Conservation (phyloP, 768 basidiomycete species). For the Rubroboletus pulcherrimus region DNA sequence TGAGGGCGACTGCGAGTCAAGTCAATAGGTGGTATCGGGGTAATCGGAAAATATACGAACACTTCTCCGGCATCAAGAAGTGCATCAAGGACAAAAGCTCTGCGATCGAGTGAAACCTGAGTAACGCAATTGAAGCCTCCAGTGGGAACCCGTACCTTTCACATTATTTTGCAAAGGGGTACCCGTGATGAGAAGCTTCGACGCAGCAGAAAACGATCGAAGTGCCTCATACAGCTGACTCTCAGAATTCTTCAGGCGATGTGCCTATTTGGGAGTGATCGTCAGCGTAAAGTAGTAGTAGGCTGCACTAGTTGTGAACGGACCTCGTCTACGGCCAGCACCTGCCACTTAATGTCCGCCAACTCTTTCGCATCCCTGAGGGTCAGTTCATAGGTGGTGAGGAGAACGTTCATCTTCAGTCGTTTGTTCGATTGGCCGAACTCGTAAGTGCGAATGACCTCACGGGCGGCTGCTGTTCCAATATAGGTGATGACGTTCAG, state of each 20-base stretch:
- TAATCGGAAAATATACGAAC: slow-evolving; percentile 40
- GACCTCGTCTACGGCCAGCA: slow-evolving; percentile 93
- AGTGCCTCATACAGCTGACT: slow-evolving; percentile 96
- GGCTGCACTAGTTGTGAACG: slow-evolving; percentile 14
- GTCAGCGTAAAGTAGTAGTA: slow-evolving; percentile 13
- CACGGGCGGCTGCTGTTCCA: slow-evolving; percentile 81
- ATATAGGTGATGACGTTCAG: slow-evolving; percentile 97
- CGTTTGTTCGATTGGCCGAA: slow-evolving; percentile 87
- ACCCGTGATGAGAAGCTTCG: slow-evolving; percentile 95
- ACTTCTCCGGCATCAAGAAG: slow-evolving; percentile 98
- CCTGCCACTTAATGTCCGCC: slow-evolving; percentile 95
- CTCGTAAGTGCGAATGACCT: slow-evolving; percentile 89
- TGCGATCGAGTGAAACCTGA: slow-evolving; percentile 30
- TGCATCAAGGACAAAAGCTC: slow-evolving; percentile 97
- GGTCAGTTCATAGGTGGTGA: slow-evolving; percentile 96
- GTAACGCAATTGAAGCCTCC: neutral
- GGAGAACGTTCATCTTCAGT: slow-evolving; percentile 92
- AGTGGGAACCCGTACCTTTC: slow-evolving; percentile 59
- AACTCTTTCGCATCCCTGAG: slow-evolving; percentile 87
- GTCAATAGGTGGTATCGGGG: slow-evolving; percentile 4
- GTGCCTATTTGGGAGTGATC: slow-evolving; percentile 54
- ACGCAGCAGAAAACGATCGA: slow-evolving; percentile 81
- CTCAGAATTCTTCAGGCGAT: slow-evolving; percentile 97
- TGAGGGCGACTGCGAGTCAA: slow-evolving; percentile 65
- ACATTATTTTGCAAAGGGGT: slow-evolving; percentile 99